A percentile compares a stretch with the other conserved stretches of the same genome.
Conservation (phyloP, 78 protist genomes). For the Emiliania huxleyi region DNA sequence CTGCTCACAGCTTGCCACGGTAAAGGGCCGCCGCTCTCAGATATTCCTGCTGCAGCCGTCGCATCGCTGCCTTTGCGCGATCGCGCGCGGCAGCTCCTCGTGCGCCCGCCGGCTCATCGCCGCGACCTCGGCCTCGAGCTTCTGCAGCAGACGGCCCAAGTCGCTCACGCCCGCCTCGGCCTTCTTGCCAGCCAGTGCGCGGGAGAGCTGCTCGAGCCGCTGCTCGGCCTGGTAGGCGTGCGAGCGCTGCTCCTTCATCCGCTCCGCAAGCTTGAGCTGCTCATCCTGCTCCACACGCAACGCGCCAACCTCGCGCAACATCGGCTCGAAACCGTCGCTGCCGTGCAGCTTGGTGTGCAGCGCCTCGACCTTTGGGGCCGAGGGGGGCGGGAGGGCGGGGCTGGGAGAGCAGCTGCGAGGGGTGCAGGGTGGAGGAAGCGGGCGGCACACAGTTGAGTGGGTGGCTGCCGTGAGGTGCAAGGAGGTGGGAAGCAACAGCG, state of each 20-base stretch:
- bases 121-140: neutral
- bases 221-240: neutral
- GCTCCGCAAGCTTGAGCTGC: neutral
- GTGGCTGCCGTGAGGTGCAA: too few relatives aligned
- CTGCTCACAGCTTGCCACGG: too few relatives aligned
- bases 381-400: too few relatives aligned
- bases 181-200: neutral
- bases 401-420: too few relatives aligned
- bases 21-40: too few relatives aligned
- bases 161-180: neutral
- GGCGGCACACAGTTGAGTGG: too few relatives aligned
- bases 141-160: neutral
- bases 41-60: too few relatives aligned
- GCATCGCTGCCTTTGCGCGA: neutral
- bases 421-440: too few relatives aligned
- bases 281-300: conserved; percentile 22
- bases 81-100: neutral
- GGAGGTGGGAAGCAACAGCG: too few relatives aligned
- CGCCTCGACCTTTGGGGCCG: neutral
- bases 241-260: neutral
- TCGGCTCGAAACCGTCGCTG: neutral
- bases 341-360: neutral
- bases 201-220: neutral
- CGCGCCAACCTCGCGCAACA: neutral
- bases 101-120: neutral